Conservation (phyloP, 306 rosid species). For the Echinosophora koreensis region DNA sequence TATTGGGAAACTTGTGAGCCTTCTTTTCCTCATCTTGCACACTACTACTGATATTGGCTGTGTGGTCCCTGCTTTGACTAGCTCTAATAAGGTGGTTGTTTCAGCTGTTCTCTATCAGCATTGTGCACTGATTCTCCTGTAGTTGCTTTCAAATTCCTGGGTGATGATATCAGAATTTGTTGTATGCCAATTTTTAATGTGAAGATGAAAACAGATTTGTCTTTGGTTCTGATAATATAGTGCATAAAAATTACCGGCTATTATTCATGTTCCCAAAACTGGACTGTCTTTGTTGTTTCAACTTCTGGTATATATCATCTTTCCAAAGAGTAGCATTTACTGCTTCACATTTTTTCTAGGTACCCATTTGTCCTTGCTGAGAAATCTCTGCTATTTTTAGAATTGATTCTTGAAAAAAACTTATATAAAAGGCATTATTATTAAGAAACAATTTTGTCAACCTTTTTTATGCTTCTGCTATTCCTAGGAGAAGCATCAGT, state of each 20-base stretch:
- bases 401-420: neutral
- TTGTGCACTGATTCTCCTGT: constrained; percentile 32
- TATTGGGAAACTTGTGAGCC: constrained; percentile 88
- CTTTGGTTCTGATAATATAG: constrained; percentile 28
- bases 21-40: constrained; percentile 27
- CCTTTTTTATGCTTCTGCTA: constrained; percentile 1
- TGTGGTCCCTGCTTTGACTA: constrained; percentile 32
- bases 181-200: constrained; percentile 7
- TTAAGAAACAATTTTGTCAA: neutral
- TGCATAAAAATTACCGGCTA: constrained; percentile 9
- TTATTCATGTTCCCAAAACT: constrained; percentile 28
- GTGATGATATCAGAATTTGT: constrained; percentile 36
- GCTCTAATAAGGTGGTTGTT: constrained; percentile 35
- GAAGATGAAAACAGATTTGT: constrained; percentile 19
- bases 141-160: constrained; percentile 35
- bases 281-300: neutral
- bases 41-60: constrained; percentile 27
- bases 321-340: constrained; percentile 19
- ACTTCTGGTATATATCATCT: constrained; percentile 26
- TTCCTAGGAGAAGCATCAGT: neutral
- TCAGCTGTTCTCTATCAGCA: constrained; percentile 36
- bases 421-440: neutral
- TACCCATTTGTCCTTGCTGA: constrained; percentile 18
- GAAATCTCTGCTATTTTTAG: neutral
- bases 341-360: constrained; percentile 19